phyloP scores from a whole-genome alignment of 2,329 filamentous ascomycete genomes.

The Fusarium abutilonis region DNA sequence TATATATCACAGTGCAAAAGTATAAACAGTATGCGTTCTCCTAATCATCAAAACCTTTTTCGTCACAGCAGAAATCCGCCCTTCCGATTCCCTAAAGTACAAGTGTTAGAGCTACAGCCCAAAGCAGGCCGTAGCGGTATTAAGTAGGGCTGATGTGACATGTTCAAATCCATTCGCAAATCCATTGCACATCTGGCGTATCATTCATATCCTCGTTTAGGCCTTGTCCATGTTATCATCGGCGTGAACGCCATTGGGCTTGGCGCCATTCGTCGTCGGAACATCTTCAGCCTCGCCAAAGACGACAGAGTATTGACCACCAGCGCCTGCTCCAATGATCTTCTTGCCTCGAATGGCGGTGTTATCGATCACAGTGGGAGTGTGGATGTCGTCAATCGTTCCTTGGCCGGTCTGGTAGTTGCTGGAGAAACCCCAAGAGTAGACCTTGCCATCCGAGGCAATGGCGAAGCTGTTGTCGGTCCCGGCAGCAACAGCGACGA shows the following conservation, averaged over 20 bases:
- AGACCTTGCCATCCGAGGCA: slow-evolving; percentile 74
- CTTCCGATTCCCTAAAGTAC: slow-evolving; percentile 31
- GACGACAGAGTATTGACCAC: slow-evolving; percentile 83
- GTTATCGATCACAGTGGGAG: slow-evolving; percentile 85
- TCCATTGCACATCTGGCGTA: slow-evolving; percentile 12
- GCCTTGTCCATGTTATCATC: slow-evolving; percentile 33
- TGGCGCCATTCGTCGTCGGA: slow-evolving; percentile 47
- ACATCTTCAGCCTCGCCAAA: slow-evolving; percentile 54
- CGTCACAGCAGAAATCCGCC: slow-evolving; percentile 29
- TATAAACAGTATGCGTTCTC: slow-evolving; percentile 11
- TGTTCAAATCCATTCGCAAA: slow-evolving; percentile 3
- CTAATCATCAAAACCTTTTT: slow-evolving; percentile 28
- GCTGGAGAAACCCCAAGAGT: slow-evolving; percentile 82
- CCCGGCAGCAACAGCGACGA: slow-evolving; percentile 66
- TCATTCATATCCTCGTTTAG: slow-evolving; percentile 18
- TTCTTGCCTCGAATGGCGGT: slow-evolving; percentile 79
- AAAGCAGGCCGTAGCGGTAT: slow-evolving; percentile 17
- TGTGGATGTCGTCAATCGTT: slow-evolving; percentile 79
- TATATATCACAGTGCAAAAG: slow-evolving; percentile 30
- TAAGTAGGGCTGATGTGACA: slow-evolving; percentile 30
- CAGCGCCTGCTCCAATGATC: slow-evolving; percentile 82
- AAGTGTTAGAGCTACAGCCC: slow-evolving; percentile 19
- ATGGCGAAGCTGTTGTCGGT: slow-evolving; percentile 80
- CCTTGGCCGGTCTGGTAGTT: slow-evolving; percentile 84
- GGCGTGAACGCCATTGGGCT: slow-evolving; percentile 36